phyloP scores from a whole-genome alignment of 1,284 basidiomycete species.

The Anthracocystis panici-leucophaei region DNA sequence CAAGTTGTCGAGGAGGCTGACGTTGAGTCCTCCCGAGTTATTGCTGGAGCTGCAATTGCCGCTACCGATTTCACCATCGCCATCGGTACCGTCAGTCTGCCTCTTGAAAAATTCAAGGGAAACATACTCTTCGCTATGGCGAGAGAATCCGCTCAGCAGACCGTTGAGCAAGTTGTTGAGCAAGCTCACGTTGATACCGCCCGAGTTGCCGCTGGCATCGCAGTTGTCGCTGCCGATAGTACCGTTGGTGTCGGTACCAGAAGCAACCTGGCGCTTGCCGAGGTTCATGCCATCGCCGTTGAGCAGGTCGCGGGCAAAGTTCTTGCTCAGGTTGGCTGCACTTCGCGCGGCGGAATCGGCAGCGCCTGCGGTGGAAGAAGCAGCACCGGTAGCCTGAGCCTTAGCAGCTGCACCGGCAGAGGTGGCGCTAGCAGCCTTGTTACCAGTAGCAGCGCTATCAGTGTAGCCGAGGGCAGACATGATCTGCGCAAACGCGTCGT shows the following conservation, averaged over 20 bases:
- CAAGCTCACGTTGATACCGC: slow-evolving; percentile 52
- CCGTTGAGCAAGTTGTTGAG: slow-evolving; percentile 57
- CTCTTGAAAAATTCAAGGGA: slow-evolving; percentile 35
- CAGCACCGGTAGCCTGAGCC: slow-evolving; percentile 2
- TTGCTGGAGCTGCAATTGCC: slow-evolving; percentile 45
- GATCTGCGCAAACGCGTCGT: slow-evolving; percentile 40
- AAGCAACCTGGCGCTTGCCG: slow-evolving; percentile 30
- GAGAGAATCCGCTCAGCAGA: slow-evolving; percentile 39
- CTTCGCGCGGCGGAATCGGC: slow-evolving; percentile 31
- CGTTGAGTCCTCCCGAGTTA: slow-evolving; percentile 50
- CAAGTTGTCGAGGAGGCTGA: slow-evolving; percentile 54
- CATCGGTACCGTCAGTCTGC: slow-evolving; percentile 25
- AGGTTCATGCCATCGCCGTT: slow-evolving; percentile 51
- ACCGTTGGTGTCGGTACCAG: slow-evolving; percentile 8
- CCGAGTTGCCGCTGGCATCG: slow-evolving; percentile 41
- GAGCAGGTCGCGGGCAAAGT: slow-evolving; percentile 41
- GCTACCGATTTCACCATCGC: slow-evolving; percentile 17
- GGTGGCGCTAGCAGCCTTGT: slow-evolving; percentile 16
- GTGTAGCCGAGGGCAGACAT: slow-evolving; percentile 33
- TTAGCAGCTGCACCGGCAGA: slow-evolving; percentile 5
- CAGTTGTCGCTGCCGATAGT: slow-evolving; percentile 37
- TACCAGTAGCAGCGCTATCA: slow-evolving; percentile 7
- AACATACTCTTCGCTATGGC: slow-evolving; percentile 23
- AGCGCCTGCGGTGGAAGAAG: slow-evolving; percentile 1
- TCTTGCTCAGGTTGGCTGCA: slow-evolving; percentile 50